These are phyloP conservation scores for Termitomyces sp. DNA, from an alignment of 1,284 basidiomycete species.

Conservation along the genomic window DNA sequence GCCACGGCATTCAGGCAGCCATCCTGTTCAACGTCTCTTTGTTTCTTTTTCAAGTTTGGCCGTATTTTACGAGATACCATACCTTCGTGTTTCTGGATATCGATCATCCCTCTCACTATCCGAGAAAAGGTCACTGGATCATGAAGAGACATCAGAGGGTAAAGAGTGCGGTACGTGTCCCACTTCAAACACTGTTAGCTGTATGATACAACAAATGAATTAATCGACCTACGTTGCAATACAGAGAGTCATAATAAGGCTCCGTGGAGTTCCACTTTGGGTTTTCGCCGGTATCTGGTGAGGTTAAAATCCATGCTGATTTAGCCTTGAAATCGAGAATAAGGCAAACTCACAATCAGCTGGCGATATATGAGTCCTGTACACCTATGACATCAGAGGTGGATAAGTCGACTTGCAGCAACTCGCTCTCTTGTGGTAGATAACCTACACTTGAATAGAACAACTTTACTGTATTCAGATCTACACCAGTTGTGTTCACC, in stretches of 20 bases:
- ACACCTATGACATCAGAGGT: conserved; percentile 36
- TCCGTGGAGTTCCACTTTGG: conserved; percentile 60
- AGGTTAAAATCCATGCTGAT: not conserved
- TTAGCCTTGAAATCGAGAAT: not conserved
- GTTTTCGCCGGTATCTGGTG: conserved; percentile 63
- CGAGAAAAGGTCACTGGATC: conserved; percentile 41
- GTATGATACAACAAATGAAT: not conserved
- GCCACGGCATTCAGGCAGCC: conserved; percentile 44
- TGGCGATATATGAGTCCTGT: conserved; percentile 62
- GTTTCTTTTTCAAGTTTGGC: not conserved
- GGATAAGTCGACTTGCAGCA: not conserved
- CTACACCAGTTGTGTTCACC: conserved; percentile 34
- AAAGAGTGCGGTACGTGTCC: conserved; percentile 56
- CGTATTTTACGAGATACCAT: not conserved
- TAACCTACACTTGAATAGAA: conserved; percentile 46
- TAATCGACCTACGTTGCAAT: conserved; percentile 52
- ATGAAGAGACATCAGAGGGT: conserved; percentile 40
- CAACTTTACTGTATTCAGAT: conserved; percentile 37
- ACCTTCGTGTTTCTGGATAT: conserved; percentile 66
- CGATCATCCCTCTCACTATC: conserved; percentile 51
- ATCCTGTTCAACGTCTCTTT: conserved; percentile 37
- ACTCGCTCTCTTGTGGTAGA: not conserved
- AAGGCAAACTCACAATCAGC: conserved; percentile 53
- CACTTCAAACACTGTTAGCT: conserved; percentile 34
- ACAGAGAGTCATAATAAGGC: conserved; percentile 65